Percentiles rank a stretch among this genome's conserved stretches.
Evolutionary conservation across 306 rosid genomes (phyloP).

Genomic region (Corylus heterophylla): DNA sequence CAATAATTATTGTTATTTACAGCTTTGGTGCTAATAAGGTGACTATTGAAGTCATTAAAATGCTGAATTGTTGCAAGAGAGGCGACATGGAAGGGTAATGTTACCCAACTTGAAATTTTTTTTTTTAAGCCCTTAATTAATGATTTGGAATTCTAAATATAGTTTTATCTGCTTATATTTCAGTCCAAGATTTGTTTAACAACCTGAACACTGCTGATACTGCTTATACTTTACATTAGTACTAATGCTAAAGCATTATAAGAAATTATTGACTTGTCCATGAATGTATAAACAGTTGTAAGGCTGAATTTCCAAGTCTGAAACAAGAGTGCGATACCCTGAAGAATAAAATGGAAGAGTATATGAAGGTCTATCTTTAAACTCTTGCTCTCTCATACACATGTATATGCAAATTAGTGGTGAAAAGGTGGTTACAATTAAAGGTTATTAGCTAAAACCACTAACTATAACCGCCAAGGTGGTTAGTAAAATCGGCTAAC

Average conservation of each 20-base stretch:
- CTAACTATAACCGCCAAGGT: too few relatives aligned
- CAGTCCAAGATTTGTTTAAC: background rate
- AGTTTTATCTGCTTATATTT: background rate
- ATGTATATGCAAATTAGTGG: too few relatives aligned
- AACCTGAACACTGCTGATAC: too few relatives aligned
- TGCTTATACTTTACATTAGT: background rate
- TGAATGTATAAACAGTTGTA: slow-evolving; percentile 3
- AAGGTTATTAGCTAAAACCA: too few relatives aligned
- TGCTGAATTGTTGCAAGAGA: background rate
- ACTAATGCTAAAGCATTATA: background rate
- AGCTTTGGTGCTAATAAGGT: too few relatives aligned
- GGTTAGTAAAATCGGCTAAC: too few relatives aligned
- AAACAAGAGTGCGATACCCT: slow-evolving; percentile 28
- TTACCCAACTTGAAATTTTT: too few relatives aligned
- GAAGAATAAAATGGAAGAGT: slow-evolving; percentile 31
- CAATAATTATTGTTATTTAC: too few relatives aligned
- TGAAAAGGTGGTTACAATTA: too few relatives aligned
- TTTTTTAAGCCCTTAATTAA: too few relatives aligned
- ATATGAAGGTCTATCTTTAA: slow-evolving; percentile 34
- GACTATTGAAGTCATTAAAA: too few relatives aligned
- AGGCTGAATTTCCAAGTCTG: slow-evolving; percentile 11
- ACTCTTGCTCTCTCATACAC: too few relatives aligned
- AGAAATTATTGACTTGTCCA: background rate
- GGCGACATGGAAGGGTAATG: slow-evolving; percentile 26
- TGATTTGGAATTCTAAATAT: background rate